A percentile compares a stretch with the other conserved stretches of the same genome.
These are phyloP conservation scores for Lentinula guzmanii DNA, from an alignment of 768 basidiomycete genomes.

Conservation along the genomic window DNA sequence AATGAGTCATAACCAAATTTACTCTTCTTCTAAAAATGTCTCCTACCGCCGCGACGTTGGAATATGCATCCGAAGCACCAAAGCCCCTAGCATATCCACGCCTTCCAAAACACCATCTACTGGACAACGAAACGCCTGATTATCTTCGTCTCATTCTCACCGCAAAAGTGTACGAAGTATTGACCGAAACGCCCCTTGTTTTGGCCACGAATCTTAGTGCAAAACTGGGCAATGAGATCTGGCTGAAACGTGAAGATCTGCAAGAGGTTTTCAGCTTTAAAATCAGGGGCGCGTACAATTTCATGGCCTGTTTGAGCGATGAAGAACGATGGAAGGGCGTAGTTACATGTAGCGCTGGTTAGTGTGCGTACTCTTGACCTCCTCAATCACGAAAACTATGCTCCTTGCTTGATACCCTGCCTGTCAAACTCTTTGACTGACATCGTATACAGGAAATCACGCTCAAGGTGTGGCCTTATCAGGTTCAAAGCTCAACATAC, in stretches of 20 bases:
- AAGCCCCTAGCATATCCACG: constrained; percentile 62
- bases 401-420: constrained; percentile 5
- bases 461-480: constrained; percentile 98
- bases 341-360: constrained; percentile 96
- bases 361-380: constrained; percentile 47
- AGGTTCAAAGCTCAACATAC: constrained; percentile 79
- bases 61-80: constrained; percentile 66
- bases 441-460: constrained; percentile 72
- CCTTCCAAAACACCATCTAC: constrained; percentile 57
- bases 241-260: constrained; percentile 95
- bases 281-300: constrained; percentile 96
- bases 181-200: constrained; percentile 88
- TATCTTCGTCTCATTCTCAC: constrained; percentile 85
- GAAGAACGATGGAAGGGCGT: constrained; percentile 98
- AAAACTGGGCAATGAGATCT: constrained; percentile 88
- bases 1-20: background rate
- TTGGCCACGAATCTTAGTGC: constrained; percentile 81
- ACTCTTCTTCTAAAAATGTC: constrained; percentile 23
- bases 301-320: constrained; percentile 84
- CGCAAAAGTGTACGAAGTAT: constrained; percentile 85
- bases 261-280: constrained; percentile 99
- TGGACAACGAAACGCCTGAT: constrained; percentile 68
- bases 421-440: background rate
- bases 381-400: constrained; percentile 1
- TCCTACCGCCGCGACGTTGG: constrained; percentile 44